Conservation (phyloP, 306 rosid genomes). For the Vigna radiata region DNA sequence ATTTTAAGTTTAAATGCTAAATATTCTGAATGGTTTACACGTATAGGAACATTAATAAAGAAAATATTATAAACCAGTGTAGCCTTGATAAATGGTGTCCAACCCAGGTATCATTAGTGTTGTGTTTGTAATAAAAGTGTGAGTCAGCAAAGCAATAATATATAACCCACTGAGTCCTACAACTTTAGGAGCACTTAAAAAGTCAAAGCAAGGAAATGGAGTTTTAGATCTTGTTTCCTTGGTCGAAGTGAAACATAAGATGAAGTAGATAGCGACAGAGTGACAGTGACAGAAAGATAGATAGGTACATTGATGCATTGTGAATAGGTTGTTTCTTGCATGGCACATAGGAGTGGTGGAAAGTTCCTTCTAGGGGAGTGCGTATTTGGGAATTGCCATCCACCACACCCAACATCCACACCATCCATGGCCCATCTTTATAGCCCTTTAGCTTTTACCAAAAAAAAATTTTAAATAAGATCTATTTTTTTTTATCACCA, state of each 20-base stretch:
- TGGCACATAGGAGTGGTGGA: neutral
- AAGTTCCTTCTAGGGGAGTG: slow-evolving; percentile 43
- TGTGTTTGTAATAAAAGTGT: neutral
- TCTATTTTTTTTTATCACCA: no score
- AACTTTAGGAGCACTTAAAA: neutral
- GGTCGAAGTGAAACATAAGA: slow-evolving; percentile 26
- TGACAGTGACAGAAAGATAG: neutral
- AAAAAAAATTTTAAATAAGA: no score
- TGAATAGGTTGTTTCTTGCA: neutral
- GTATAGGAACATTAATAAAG: no score
- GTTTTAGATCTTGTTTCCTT: neutral
- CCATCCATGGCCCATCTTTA: neutral
- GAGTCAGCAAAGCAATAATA: slow-evolving; percentile 26
- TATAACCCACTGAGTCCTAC: neutral
- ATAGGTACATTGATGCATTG: slow-evolving; percentile 2
- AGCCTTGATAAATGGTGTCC: neutral
- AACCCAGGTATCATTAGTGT: neutral
- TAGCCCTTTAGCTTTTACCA: no score
- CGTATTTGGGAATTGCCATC: slow-evolving; percentile 37
- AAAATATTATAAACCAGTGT: no score
- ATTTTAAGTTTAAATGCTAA: no score
- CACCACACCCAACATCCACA: neutral
- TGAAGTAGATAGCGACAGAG: neutral
- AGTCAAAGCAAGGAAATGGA: neutral
- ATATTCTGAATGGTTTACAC: no score